Evolutionary conservation across 2,329 filamentous ascomycete genomes (phyloP).

Genomic region (Hysterium pulicare): DNA sequence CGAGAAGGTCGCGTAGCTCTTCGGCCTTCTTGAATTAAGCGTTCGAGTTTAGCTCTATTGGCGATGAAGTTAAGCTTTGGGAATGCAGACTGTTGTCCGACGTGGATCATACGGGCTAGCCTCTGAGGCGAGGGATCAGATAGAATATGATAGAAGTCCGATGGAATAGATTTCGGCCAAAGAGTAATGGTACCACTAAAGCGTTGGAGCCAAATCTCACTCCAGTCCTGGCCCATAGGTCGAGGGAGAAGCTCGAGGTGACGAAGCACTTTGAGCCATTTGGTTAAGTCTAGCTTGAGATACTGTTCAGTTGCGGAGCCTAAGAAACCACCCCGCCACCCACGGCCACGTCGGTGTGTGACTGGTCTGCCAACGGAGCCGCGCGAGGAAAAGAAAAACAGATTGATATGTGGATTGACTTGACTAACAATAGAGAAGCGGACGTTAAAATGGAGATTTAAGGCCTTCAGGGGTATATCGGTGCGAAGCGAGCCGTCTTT

Average conservation of each 20-base stretch:
- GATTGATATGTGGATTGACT: slow-evolving; percentile 96
- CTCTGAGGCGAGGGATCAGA: slow-evolving; percentile 74
- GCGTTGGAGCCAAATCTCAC: slow-evolving; percentile 89
- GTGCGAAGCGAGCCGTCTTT: slow-evolving; percentile 94
- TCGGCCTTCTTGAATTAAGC: slow-evolving; percentile 58
- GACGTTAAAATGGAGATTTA: slow-evolving; percentile 97
- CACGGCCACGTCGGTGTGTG: slow-evolving; percentile 86
- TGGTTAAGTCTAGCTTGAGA: slow-evolving; percentile 92
- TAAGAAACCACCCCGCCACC: slow-evolving; percentile 94
- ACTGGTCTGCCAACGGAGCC: slow-evolving; percentile 90
- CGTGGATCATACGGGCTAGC: slow-evolving; percentile 82
- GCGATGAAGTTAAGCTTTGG: slow-evolving; percentile 88
- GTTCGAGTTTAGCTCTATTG: slow-evolving; percentile 83
- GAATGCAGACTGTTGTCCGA: slow-evolving; percentile 84
- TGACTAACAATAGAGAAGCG: slow-evolving; percentile 88
- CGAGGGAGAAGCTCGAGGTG: slow-evolving; percentile 89
- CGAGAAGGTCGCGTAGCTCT: slow-evolving; percentile 36
- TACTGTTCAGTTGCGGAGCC: slow-evolving; percentile 91
- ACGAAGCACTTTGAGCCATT: slow-evolving; percentile 93
- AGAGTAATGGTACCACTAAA: slow-evolving; percentile 95
- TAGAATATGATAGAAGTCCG: slow-evolving; percentile 83
- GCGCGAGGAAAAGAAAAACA: slow-evolving; percentile 96
- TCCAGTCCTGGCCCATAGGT: slow-evolving; percentile 93
- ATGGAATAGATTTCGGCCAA: slow-evolving; percentile 77
- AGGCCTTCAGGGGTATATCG: slow-evolving; percentile 88